Evolutionary conservation across 441 rosid genomes (phyloP).

Genomic region (Adansonia gregorii): DNA sequence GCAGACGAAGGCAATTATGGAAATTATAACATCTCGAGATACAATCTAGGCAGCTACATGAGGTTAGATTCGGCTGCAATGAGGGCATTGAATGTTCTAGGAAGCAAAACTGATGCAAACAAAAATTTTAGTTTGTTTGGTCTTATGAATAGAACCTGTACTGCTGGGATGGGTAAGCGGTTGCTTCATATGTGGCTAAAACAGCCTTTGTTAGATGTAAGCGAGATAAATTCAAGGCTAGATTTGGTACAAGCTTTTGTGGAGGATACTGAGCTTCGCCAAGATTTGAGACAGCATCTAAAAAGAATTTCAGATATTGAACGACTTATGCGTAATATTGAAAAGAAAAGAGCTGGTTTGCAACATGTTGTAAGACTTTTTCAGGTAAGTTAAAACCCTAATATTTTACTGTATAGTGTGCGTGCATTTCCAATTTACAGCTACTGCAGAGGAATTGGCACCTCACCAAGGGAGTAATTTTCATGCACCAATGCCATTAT

Average conservation of each 20-base stretch:
- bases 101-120: constrained; percentile 95
- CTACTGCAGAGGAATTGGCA: constrained; percentile 13
- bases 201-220: constrained; percentile 85
- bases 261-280: constrained; percentile 88
- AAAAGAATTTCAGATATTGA: constrained; percentile 89
- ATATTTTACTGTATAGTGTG: background rate
- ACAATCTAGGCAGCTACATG: constrained; percentile 79
- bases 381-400: constrained; percentile 55
- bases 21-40: constrained; percentile 63
- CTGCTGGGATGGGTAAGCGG: constrained; percentile 98
- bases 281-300: constrained; percentile 92
- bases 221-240: constrained; percentile 72
- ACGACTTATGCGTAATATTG: constrained; percentile 66
- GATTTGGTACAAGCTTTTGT: constrained; percentile 95
- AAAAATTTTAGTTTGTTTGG: constrained; percentile 96
- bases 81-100: constrained; percentile 95
- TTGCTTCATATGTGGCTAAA: constrained; percentile 95
- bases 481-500: background rate
- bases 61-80: constrained; percentile 91
- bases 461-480: background rate
- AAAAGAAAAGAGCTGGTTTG: constrained; percentile 75
- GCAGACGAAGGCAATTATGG: constrained; percentile 85
- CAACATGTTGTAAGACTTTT: constrained; percentile 91
- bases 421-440: background rate
- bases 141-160: constrained; percentile 97